phyloP scores from a whole-genome alignment of 2,329 filamentous ascomycete genomes.

The Monascus ruber region DNA sequence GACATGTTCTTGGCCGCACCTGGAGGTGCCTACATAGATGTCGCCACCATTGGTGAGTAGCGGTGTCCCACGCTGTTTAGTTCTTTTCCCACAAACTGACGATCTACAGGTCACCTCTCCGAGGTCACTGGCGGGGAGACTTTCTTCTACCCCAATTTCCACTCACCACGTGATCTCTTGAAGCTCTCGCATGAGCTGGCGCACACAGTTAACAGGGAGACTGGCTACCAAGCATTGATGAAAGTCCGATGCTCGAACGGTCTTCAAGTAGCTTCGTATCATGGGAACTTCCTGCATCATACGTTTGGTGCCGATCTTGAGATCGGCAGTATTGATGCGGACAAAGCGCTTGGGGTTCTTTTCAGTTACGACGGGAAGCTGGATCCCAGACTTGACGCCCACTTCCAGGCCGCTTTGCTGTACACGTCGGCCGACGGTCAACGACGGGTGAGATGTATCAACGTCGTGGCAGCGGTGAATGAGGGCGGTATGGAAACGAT shows the following conservation, averaged over 20 bases:
- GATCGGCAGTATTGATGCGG: constrained; percentile 81
- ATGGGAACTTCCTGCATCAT: constrained; percentile 93
- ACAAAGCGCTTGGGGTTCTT: constrained; percentile 83
- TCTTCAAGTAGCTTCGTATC: constrained; percentile 83
- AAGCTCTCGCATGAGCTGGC: constrained; percentile 77
- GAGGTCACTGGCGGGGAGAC: constrained; percentile 87
- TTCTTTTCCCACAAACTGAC: constrained; percentile 2
- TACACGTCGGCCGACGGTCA: constrained; percentile 89
- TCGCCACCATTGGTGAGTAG: constrained; percentile 71
- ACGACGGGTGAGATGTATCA: constrained; percentile 81
- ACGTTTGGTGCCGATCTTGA: constrained; percentile 91
- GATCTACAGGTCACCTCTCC: constrained; percentile 58
- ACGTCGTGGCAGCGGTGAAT: constrained; percentile 84
- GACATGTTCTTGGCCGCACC: constrained; percentile 94
- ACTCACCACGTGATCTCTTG: constrained; percentile 70
- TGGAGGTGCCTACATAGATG: constrained; percentile 79
- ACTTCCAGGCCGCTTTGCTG: constrained; percentile 89
- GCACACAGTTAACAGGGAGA: constrained; percentile 78
- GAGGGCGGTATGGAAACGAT: constrained; percentile 73
- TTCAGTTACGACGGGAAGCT: constrained; percentile 96
- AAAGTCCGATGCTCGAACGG: constrained; percentile 98
- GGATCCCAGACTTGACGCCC: constrained; percentile 90
- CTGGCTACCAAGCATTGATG: constrained; percentile 91
- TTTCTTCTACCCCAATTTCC: constrained; percentile 96
- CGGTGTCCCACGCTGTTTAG: constrained; percentile 7